phyloP scores from a whole-genome alignment of 345 rosid species.

The Salix arbutifolia region DNA sequence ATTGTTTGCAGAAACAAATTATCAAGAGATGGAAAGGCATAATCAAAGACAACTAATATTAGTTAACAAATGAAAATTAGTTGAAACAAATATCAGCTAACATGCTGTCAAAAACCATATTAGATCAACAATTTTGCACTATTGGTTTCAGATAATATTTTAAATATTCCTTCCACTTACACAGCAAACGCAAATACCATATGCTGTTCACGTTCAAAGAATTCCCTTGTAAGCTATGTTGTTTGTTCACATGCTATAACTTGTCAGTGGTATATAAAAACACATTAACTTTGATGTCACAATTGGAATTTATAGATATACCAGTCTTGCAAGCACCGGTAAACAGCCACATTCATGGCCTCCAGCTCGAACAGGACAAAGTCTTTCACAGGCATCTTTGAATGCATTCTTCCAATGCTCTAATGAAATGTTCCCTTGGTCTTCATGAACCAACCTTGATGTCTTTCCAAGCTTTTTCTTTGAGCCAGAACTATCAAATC shows the following conservation, averaged over 20 bases:
- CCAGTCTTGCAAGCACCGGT: constrained; percentile 66
- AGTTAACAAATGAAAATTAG: neutral
- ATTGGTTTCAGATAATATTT: neutral
- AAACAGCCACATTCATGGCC: constrained; percentile 95
- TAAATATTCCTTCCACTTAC: neutral
- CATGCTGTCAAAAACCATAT: neutral
- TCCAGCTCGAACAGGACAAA: constrained; percentile 89
- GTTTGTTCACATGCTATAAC: neutral
- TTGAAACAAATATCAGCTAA: no score
- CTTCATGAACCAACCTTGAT: constrained; percentile 46
- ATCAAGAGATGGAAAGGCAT: neutral
- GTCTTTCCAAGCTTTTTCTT: constrained; percentile 41
- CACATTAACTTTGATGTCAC: no score
- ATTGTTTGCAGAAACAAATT: no score
- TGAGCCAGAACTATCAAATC: constrained; percentile 35
- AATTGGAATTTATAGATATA: constrained; percentile 18
- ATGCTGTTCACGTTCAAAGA: no score
- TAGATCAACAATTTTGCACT: neutral
- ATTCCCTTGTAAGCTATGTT: no score
- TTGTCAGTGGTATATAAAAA: no score
- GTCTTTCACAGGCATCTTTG: constrained; percentile 83
- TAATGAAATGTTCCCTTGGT: constrained; percentile 59
- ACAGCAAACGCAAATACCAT: neutral
- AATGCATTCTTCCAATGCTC: constrained; percentile 90
- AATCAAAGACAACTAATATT: neutral